Evolutionary conservation across 129 eudicot genomes (phyloP).

Genomic region (Gnaphalium uliginosum): DNA sequence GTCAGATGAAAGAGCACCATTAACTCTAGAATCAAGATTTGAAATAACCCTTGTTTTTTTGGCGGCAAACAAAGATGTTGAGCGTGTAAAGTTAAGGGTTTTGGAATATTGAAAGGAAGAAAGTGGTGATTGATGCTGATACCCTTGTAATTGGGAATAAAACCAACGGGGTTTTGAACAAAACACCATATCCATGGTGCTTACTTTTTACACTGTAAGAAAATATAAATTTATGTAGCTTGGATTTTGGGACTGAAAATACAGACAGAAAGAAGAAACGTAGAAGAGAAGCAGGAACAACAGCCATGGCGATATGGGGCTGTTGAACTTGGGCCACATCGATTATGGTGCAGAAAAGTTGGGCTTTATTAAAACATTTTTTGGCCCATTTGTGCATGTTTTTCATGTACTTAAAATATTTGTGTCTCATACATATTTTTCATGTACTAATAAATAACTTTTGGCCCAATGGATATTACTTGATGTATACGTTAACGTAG

Average conservation of each 20-base stretch:
- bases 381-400: not conserved
- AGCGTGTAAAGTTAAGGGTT: constrained; percentile 30
- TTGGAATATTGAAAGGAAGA: constrained; percentile 16
- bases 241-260: constrained; percentile 7
- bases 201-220: not conserved
- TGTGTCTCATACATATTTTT: too few species aligned
- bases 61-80: constrained; percentile 44
- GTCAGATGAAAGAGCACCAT: constrained; percentile 81
- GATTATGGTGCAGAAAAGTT: not conserved
- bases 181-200: constrained; percentile 49
- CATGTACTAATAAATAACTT: too few species aligned
- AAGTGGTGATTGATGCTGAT: constrained; percentile 22
- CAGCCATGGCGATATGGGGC: constrained; percentile 3
- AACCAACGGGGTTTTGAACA: constrained; percentile 40
- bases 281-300: constrained; percentile 9
- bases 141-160: constrained; percentile 22
- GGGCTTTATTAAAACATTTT: constrained; percentile 1
- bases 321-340: constrained; percentile 20
- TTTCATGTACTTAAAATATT: too few species aligned
- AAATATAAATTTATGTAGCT: not conserved
- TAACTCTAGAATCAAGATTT: constrained; percentile 62
- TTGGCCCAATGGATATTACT: too few species aligned
- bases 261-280: constrained; percentile 2
- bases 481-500: not conserved
- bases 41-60: constrained; percentile 54